A percentile compares a stretch with the other conserved stretches of the same genome.
phyloP scores from a whole-genome alignment of 148 eudicot species.

The Drosera capensis region DNA sequence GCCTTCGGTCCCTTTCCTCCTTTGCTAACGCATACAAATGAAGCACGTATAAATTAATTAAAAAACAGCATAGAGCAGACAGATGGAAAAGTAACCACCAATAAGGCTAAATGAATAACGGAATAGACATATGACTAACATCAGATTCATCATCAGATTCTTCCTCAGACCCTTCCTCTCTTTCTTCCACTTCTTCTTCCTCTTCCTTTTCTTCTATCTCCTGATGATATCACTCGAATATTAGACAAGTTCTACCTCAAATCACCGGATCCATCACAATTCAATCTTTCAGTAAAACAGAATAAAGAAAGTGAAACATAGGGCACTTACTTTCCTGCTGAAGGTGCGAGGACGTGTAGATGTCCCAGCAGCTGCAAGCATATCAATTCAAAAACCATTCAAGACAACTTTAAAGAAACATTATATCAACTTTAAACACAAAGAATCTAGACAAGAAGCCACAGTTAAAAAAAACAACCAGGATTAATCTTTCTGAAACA shows the following conservation, averaged over 20 bases:
- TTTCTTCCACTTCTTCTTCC: slow-evolving; percentile 16
- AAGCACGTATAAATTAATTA: slow-evolving; percentile 4
- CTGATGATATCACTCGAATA: slow-evolving; percentile 17
- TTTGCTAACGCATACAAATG: slow-evolving; percentile 16
- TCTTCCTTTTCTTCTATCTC: slow-evolving; percentile 36
- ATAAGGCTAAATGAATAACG: too few species aligned
- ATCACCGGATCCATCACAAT: too few species aligned
- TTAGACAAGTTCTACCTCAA: neutral
- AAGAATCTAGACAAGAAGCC: too few species aligned
- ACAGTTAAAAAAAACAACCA: too few species aligned
- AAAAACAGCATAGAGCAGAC: slow-evolving; percentile 3
- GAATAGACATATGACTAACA: too few species aligned
- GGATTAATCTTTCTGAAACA: too few species aligned
- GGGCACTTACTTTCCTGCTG: slow-evolving; percentile 38
- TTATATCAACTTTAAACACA: too few species aligned
- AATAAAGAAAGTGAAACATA: neutral
- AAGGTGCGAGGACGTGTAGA: slow-evolving; percentile 77
- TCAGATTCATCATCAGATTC: slow-evolving; percentile 67
- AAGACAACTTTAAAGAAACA: neutral
- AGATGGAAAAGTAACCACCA: too few species aligned
- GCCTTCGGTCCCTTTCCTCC: slow-evolving; percentile 70
- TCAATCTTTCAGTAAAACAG: neutral
- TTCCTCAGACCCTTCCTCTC: slow-evolving; percentile 29
- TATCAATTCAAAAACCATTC: slow-evolving; percentile 2
- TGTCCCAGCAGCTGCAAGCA: slow-evolving; percentile 50